A percentile compares a stretch with the other conserved stretches of the same genome.
Evolutionary conservation across 2,329 filamentous ascomycete species (phyloP).

Genomic region (Talaromyces sp.): DNA sequence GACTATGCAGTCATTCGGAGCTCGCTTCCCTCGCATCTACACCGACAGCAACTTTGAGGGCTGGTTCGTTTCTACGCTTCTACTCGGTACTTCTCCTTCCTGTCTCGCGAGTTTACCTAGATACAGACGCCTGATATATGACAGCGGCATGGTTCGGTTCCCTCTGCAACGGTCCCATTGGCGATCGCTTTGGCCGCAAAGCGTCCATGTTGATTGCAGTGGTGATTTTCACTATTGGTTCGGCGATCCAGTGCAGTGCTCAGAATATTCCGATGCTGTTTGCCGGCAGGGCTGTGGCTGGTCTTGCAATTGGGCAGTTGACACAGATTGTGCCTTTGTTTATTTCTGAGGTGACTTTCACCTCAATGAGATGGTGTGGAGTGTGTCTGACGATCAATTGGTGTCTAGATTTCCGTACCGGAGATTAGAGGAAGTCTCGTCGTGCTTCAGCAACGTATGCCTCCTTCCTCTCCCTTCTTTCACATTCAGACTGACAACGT

Average conservation of each 20-base stretch:
- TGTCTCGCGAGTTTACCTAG: not conserved
- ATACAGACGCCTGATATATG: not conserved
- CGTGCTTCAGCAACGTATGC: constrained; percentile 38
- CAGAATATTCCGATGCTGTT: constrained; percentile 42
- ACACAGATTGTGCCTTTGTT: constrained; percentile 53
- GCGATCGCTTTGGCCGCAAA: constrained; percentile 52
- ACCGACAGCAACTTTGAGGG: constrained; percentile 49
- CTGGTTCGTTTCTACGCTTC: constrained; percentile 52
- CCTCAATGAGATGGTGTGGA: not conserved
- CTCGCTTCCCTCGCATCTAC: constrained; percentile 40
- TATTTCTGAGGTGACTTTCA: constrained; percentile 47
- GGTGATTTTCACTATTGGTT: constrained; percentile 52
- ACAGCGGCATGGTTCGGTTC: constrained; percentile 51
- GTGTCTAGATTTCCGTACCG: constrained; percentile 42
- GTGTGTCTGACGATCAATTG: not conserved
- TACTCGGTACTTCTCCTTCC: constrained; percentile 35
- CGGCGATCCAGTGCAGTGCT: constrained; percentile 46
- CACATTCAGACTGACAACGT: not conserved
- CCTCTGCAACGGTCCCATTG: constrained; percentile 47
- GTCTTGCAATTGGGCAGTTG: constrained; percentile 43
- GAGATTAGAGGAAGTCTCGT: constrained; percentile 39
- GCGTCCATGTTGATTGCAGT: constrained; percentile 52
- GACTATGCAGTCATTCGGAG: constrained; percentile 47
- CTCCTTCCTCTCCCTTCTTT: not conserved
- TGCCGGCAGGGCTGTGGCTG: constrained; percentile 44